These are phyloP conservation scores for Suhomyces chickasaworum DNA, from an alignment of 1,139 yeast genomes.

Conservation along the genomic window DNA sequence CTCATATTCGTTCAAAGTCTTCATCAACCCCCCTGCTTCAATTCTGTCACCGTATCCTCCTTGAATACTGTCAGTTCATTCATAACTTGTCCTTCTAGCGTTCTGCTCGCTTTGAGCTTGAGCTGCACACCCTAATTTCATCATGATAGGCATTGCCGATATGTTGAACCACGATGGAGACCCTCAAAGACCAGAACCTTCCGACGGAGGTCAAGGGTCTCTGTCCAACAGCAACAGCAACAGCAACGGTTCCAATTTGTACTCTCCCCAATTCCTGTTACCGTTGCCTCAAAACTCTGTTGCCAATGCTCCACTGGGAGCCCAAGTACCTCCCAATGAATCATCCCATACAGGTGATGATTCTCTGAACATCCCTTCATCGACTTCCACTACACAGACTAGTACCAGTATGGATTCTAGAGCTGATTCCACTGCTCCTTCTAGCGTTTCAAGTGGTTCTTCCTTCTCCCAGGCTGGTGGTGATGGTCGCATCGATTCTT, in stretches of 20 bases:
- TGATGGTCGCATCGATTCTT: neutral
- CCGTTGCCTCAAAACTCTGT: neutral
- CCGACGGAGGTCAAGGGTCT: neutral
- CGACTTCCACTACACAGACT: neutral
- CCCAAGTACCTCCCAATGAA: neutral
- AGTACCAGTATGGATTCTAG: neutral
- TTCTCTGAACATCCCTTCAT: neutral
- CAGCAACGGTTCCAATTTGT: neutral
- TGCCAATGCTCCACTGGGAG: neutral
- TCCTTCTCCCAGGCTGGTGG: neutral
- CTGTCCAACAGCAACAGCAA: neutral
- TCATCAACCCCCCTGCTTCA: neutral
- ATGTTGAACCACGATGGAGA: conserved; percentile 18
- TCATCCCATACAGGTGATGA: neutral
- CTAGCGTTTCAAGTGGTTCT: neutral
- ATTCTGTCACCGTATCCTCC: neutral
- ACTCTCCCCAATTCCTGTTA: neutral
- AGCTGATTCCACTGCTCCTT: neutral
- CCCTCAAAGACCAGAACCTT: neutral
- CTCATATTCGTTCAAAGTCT: neutral
- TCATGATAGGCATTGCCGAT: conserved; percentile 19
- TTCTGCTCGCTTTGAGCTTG: neutral
- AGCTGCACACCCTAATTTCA: neutral
- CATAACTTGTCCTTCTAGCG: neutral
- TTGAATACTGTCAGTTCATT: neutral